phyloP scores from a whole-genome alignment of 2,329 filamentous ascomycete species.

The Hymenoscyphus linearis region DNA sequence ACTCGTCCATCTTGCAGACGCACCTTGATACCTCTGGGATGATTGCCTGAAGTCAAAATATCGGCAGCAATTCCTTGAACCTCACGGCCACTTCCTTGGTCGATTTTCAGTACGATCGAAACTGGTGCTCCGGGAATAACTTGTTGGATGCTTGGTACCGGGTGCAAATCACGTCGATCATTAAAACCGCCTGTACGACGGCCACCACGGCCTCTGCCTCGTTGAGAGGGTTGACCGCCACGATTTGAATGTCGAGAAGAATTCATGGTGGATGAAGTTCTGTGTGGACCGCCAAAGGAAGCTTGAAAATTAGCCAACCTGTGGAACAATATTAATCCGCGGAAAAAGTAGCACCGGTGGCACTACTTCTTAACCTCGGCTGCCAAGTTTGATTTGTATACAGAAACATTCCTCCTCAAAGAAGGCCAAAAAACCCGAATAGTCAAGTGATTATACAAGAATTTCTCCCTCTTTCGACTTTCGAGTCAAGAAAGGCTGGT shows the following conservation, averaged over 20 bases:
- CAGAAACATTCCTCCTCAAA: too few species aligned
- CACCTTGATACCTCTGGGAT: conserved; percentile 32
- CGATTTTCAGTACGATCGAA: conserved; percentile 30
- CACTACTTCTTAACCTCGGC: too few species aligned
- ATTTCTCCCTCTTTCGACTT: too few species aligned
- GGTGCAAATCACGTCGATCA: neutral
- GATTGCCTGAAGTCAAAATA: conserved; percentile 28
- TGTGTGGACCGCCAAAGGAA: neutral
- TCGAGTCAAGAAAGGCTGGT: too few species aligned
- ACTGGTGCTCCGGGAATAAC: conserved; percentile 24
- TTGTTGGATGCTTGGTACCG: conserved; percentile 25
- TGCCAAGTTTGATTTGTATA: too few species aligned
- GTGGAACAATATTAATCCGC: neutral
- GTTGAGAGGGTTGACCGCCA: neutral
- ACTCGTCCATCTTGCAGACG: conserved; percentile 28
- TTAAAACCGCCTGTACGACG: conserved; percentile 1
- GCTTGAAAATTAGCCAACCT: neutral
- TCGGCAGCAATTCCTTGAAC: conserved; percentile 28
- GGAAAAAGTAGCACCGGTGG: too few species aligned
- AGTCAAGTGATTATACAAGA: too few species aligned
- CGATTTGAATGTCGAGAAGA: conserved; percentile 6
- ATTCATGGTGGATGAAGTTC: conserved; percentile 5
- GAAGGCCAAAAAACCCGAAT: too few species aligned
- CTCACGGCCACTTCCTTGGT: conserved; percentile 29
- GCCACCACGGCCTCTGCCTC: conserved; percentile 3